Base-by-base conservation (phyloP, 495 filamentous ascomycete genomes). In the Articulospora tetracladia region DNA sequence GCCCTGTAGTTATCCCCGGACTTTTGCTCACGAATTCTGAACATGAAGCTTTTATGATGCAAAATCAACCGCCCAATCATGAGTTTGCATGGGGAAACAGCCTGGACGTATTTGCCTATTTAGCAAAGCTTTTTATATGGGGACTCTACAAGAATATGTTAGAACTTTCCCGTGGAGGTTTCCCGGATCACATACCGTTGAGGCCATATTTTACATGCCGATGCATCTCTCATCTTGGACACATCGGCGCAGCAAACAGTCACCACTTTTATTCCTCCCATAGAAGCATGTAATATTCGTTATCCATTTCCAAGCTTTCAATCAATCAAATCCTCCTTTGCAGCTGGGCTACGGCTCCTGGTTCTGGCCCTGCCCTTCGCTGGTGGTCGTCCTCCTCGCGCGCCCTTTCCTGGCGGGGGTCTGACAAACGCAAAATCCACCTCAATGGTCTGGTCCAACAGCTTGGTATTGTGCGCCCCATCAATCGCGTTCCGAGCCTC, bases 381-480 rank as follows among this genome's bases (percentile, higher is more conserved):
- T 20, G 62, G 60, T 53, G 62, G 51, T 23, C 57, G 58, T 60
- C 68, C 56, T 68, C 73, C 68, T 66, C 65, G 48, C 7, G 8
- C 39, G 59, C 60, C 62, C 60, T 66, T 61, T 46, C 53, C 57
- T 52, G 92, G 91, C 44, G 95, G 93, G 49, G 95, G 93, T 52
- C 95, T 84, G 41, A 99, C 95, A 73, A 99, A 98, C 1, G 93
- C 95, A 72, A 93, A 99, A 77, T 99, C 95, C 47, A 96, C 92
- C 50, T 81, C 71, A 49, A 99, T 86, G 1, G 90, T 95, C 79
- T 98, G 92, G 62, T 98, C 94, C 27, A 99, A 85, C 30, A 98
- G 74, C 73, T 96, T 93, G 28, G 83, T 82, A 27, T 84, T 81
- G 72, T 96, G 84, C 51, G 91, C 87, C 64, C 87, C 87, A 68